A percentile compares a stretch with the other conserved stretches of the same genome.
Conservation (phyloP, 2,329 filamentous ascomycete species). For the Arachnomyces sp. region DNA sequence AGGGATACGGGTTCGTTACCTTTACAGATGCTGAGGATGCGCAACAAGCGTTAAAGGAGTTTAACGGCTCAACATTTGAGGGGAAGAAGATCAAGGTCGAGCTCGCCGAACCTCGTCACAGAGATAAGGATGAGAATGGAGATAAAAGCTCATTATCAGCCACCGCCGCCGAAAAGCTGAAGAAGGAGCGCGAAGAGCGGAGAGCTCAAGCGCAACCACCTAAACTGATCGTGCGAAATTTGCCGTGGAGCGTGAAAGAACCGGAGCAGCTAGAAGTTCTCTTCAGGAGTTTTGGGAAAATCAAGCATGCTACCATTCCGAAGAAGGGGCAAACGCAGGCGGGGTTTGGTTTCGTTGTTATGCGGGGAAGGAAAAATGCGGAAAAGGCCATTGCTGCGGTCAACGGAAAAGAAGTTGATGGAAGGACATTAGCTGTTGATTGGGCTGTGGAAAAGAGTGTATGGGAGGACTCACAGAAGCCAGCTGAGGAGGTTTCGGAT, state of each 20-base stretch:
- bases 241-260: conserved; percentile 92
- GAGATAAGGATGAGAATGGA: conserved; percentile 50
- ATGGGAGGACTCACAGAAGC: conserved; percentile 61
- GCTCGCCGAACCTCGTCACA: conserved; percentile 74
- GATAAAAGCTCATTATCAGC: conserved; percentile 33
- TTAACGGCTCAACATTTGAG: conserved; percentile 68
- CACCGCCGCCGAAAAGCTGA: conserved; percentile 26
- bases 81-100: conserved; percentile 80
- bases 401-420: conserved; percentile 86
- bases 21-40: conserved; percentile 93
- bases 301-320: conserved; percentile 79
- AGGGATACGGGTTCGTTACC: conserved; percentile 93
- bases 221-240: conserved; percentile 80
- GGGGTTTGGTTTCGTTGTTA: conserved; percentile 87
- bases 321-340: conserved; percentile 63
- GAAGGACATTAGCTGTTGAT: conserved; percentile 81
- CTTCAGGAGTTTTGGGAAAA: conserved; percentile 83
- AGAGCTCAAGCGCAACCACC: conserved; percentile 54
- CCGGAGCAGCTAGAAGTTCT: conserved; percentile 69
- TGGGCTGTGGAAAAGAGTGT: conserved; percentile 90
- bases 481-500: conserved; percentile 27
- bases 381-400: conserved; percentile 76
- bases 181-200: conserved; percentile 46
- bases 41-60: conserved; percentile 65
- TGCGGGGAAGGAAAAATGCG: conserved; percentile 82